Evolutionary conservation across 495 filamentous ascomycete species (phyloP).

Genomic region (Hypoxylon fragiforme): DNA sequence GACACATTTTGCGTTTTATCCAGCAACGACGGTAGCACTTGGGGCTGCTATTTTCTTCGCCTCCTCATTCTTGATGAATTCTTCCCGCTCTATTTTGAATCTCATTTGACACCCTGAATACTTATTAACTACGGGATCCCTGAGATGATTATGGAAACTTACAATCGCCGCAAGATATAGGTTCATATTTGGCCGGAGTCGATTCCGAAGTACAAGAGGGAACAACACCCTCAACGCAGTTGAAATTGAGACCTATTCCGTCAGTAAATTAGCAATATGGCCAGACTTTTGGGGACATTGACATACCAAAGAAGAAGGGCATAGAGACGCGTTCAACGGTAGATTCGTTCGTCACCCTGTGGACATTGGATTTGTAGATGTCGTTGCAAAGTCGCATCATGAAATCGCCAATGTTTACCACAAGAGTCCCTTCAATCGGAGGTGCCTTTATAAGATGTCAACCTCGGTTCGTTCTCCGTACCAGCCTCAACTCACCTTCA

Average conservation of each 20-base stretch:
- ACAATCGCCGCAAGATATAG: slow-evolving; percentile 58
- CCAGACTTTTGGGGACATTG: not conserved
- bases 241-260: slow-evolving; percentile 48
- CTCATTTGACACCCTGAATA: slow-evolving; percentile 45
- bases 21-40: slow-evolving; percentile 41
- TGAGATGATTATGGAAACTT: slow-evolving; percentile 9
- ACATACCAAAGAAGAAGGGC: slow-evolving; percentile 62
- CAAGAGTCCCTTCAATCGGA: slow-evolving; percentile 60
- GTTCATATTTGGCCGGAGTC: slow-evolving; percentile 59
- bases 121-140: slow-evolving; percentile 2
- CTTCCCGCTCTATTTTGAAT: slow-evolving; percentile 42
- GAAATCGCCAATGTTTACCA: slow-evolving; percentile 69
- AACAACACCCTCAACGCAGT: slow-evolving; percentile 52
- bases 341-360: slow-evolving; percentile 57
- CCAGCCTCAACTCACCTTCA: slow-evolving; percentile 44
- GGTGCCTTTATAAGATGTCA: slow-evolving; percentile 31
- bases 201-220: slow-evolving; percentile 56
- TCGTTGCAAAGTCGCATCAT: slow-evolving; percentile 65
- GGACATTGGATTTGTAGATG: slow-evolving; percentile 61
- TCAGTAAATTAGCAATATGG: slow-evolving; percentile 1
- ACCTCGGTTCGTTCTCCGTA: not conserved
- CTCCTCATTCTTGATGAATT: slow-evolving; percentile 37
- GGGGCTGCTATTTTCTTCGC: slow-evolving; percentile 33
- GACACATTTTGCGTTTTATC: too few relatives aligned
- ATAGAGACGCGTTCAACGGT: slow-evolving; percentile 57